Evolutionary conservation across 2,329 filamentous ascomycete genomes (phyloP).

Genomic region (Fusarium chaquense): DNA sequence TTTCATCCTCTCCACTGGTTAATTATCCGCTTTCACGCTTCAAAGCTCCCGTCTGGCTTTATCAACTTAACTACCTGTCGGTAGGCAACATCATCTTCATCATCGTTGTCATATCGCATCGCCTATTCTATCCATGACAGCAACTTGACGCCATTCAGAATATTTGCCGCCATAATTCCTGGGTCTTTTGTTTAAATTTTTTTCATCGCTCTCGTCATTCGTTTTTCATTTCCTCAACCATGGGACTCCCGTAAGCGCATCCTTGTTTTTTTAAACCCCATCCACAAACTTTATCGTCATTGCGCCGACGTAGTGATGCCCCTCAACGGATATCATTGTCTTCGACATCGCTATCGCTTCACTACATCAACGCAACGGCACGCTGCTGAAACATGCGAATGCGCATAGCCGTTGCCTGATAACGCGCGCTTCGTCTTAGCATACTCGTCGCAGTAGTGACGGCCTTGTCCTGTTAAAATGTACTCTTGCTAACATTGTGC

Average conservation of each 20-base stretch:
- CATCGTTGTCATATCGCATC: constrained; percentile 5
- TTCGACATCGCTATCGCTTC: constrained; percentile 32
- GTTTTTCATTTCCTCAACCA: constrained; percentile 43
- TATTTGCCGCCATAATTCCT: constrained; percentile 1
- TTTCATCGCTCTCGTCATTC: constrained; percentile 25
- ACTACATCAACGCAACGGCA: constrained; percentile 34
- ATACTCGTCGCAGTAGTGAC: constrained; percentile 28
- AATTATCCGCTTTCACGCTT: constrained; percentile 37
- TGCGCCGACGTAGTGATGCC: constrained; percentile 42
- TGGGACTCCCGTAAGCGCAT: constrained; percentile 63
- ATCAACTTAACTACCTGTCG: constrained; percentile 28
- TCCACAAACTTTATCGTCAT: constrained; percentile 26
- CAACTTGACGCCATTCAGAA: background rate
- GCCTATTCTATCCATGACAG: constrained; percentile 20
- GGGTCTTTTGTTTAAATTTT: constrained; percentile 4
- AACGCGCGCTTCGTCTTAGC: constrained; percentile 23
- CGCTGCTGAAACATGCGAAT: constrained; percentile 32
- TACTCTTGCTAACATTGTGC: constrained; percentile 36
- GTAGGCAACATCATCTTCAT: constrained; percentile 40
- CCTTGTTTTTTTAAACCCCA: constrained; percentile 34
- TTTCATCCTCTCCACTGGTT: constrained; percentile 42
- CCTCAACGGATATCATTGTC: constrained; percentile 37
- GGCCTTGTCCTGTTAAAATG: constrained; percentile 13
- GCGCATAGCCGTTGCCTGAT: constrained; percentile 27
- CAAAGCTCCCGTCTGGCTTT: constrained; percentile 40